Percentiles rank a stretch among this genome's conserved stretches.
phyloP scores from a whole-genome alignment of 345 rosid genomes.

The Lumnitzera racemosa region DNA sequence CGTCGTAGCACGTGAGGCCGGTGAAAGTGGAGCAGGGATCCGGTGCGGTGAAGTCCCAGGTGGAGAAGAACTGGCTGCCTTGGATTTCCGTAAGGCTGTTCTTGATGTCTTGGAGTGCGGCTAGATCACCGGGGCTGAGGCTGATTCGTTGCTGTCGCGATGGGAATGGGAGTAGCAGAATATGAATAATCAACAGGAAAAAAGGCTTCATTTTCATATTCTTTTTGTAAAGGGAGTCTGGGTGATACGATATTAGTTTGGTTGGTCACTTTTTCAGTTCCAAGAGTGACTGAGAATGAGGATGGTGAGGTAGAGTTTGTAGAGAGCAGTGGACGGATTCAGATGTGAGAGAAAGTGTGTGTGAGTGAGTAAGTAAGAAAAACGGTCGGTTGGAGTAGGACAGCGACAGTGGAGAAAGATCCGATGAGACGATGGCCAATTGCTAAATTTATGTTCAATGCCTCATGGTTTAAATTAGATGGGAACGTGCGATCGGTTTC shows the following conservation, averaged over 20 bases:
- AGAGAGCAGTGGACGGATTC: conserved; percentile 1
- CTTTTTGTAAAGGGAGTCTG: no score
- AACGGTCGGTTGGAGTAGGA: conserved; percentile 8
- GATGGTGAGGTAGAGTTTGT: conserved; percentile 8
- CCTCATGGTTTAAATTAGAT: no score
- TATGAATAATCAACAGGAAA: conserved; percentile 1
- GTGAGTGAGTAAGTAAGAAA: not conserved
- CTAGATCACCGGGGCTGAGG: conserved; percentile 23
- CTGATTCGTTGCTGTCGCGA: conserved; percentile 7
- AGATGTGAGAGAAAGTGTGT: not conserved
- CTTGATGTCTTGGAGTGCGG: conserved; percentile 41
- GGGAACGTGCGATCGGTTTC: no score
- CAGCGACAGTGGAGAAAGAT: not conserved
- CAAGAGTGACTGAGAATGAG: conserved; percentile 13
- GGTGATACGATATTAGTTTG: conserved; percentile 4
- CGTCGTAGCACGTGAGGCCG: conserved; percentile 47
- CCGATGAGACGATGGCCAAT: no score
- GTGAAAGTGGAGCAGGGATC: conserved; percentile 65
- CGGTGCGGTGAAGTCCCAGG: conserved; percentile 49
- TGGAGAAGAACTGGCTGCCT: conserved; percentile 44
- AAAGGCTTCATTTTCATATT: conserved; percentile 5
- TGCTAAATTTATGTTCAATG: no score
- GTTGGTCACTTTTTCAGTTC: conserved; percentile 19
- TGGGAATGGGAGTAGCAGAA: conserved; percentile 6
- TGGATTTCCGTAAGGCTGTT: conserved; percentile 59